Evolutionary conservation across 2,329 filamentous ascomycete genomes (phyloP), one percentile per base, ranked within the genome.

Genomic region (Coniochaeta sp.): DNA sequence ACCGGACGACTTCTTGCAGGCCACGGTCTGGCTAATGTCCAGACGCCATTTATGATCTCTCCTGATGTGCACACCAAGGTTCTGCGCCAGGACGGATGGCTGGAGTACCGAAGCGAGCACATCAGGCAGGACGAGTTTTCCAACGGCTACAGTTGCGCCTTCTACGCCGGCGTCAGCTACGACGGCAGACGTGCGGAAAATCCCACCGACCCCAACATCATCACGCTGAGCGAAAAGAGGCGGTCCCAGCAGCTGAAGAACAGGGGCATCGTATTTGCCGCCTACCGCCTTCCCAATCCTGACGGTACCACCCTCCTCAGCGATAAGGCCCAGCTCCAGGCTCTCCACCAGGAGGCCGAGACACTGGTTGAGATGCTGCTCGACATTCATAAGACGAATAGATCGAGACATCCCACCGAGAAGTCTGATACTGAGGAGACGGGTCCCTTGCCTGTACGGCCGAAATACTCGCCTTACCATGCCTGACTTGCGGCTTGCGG

Each of bases 261-360:
- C 64, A 11, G 79, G 34, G 82, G 81, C 54, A 79, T 85, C 61
- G 77, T 84, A 6, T 85, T 85, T 59, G 81, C 81, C 0, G 82
- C 80, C 0, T 84, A 84, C 64, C 75, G 81, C 24, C 79, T 79
- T 62, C 78, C 79, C 17, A 71, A 73, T 47, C 68, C 67, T 8
- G 76, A 75, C 26, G 73, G 73, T 17, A 68, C 67, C 33, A 70
- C 72, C 44, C 67, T 72, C 14, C 70, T 70, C 14, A 73, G 73
- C 7, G 71, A 69, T 60, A 67, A 71, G 12, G 70, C 71, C 8
- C 78, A 82, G 64, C 75, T 84, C 2, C 74, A 74, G 9, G 72
- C 72, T 19, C 71, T 85, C 9, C 72, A 79, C 61, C 68, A 70
- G 24, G 81, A 84, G 63, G 81, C 81, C 2, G 79, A 82, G 68